Percentiles rank a stretch among this genome's conserved stretches.
These are phyloP conservation scores for Starmerella gropengiesseri DNA, from an alignment of 805 yeast genomes.

Conservation along the genomic window DNA sequence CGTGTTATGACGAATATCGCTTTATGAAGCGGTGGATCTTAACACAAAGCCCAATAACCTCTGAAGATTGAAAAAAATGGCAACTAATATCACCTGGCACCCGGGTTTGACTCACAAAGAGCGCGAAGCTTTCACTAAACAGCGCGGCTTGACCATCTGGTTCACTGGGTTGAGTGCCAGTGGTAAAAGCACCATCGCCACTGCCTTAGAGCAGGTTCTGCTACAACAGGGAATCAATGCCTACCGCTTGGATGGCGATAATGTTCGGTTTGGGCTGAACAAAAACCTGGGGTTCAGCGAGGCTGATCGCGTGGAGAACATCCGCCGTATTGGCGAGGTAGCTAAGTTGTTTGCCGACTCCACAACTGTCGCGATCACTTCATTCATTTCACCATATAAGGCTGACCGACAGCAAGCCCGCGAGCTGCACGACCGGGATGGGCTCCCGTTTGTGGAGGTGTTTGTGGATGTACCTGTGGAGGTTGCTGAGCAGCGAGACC, in stretches of 20 bases:
- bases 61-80: slow-evolving; percentile 44
- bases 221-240: slow-evolving; percentile 59
- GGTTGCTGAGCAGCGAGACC: slow-evolving; percentile 94
- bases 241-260: slow-evolving; percentile 87
- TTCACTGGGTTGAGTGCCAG: slow-evolving; percentile 91
- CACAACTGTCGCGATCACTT: slow-evolving; percentile 76
- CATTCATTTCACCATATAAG: slow-evolving; percentile 86
- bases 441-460: slow-evolving; percentile 79
- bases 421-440: slow-evolving; percentile 63
- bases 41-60: neutral
- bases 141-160: slow-evolving; percentile 87
- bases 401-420: slow-evolving; percentile 79
- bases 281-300: slow-evolving; percentile 91
- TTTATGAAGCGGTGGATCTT: too few species aligned
- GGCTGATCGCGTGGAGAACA: slow-evolving; percentile 85
- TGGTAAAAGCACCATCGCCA: slow-evolving; percentile 90
- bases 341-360: slow-evolving; percentile 89
- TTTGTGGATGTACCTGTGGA: slow-evolving; percentile 87
- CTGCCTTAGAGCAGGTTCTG: slow-evolving; percentile 78
- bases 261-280: slow-evolving; percentile 86
- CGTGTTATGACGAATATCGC: too few species aligned
- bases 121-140: slow-evolving; percentile 60
- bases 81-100: slow-evolving; percentile 96
- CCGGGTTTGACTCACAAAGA: slow-evolving; percentile 75
- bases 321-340: slow-evolving; percentile 89